Base-by-base conservation (phyloP, 768 basidiomycete species). In the Termitomyces bulborhizus region DNA sequence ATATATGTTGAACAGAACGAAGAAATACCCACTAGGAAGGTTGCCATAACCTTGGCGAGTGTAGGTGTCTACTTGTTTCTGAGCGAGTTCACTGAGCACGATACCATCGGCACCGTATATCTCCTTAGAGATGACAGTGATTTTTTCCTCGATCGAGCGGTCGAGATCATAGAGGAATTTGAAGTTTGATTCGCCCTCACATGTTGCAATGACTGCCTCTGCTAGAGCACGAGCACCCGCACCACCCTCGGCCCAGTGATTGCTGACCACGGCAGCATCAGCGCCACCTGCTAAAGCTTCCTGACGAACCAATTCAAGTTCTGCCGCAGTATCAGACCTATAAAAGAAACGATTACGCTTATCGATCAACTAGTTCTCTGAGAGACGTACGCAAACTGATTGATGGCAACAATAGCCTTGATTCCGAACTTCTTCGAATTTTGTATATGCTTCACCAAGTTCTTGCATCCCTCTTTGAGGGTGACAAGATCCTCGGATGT, bases 191-290 rank as follows among this genome's bases (percentile, higher is more conserved):
- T 83, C 76, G 57, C 82, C 83, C 66, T 93, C 86, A 71, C 95
- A 98, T 27, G 87, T 84, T 16, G 80, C 74, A 63, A 99, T 79
- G 62, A 98, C 86, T n/a, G 95, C 92, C 65, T 98, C 86, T 15
- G 96, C 96, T 57, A 99, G 84, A 29, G 83, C 84, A 55, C 85
- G 79, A 45, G 96, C 96, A 52, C 97, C 96, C 40, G 83, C 82
- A 45, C 96, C 96, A 63, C 96, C 97, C 63, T 93, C 78, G 18
- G 95, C 96, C 96, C 97, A 99, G 75, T 98, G 97, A 74, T 88
- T 96, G 71, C 90, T 93, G 59, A 97, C 86, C 3, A 98, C 86
- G 36, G 96, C 96, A 51, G 89, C 91, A 69, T 99, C 93, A 18
- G 96, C 96, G 40, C 96, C 96, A 7, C 85, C 90, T 45, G 80